Conservation (phyloP, 2,329 filamentous ascomycete genomes). For the Ophioceras dolichostomum region DNA sequence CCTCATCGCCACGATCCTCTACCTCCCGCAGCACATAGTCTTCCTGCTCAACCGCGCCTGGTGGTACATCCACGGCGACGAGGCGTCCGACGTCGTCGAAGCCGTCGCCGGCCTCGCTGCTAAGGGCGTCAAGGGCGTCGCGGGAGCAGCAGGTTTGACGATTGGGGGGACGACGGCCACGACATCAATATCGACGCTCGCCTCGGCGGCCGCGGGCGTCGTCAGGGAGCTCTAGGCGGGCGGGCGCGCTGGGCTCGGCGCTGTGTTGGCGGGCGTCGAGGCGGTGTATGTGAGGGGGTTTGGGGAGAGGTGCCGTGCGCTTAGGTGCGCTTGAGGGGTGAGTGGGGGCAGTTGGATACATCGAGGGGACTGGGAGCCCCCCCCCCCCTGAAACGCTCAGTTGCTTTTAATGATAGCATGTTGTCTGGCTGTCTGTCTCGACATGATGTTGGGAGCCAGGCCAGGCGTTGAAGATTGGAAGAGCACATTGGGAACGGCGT, state of each 20-base stretch:
- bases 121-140: conserved; percentile 25
- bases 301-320: no score
- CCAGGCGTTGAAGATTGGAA: no score
- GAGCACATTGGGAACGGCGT: no score
- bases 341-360: no score
- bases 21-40: conserved; percentile 83
- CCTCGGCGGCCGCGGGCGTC: conserved; percentile 11
- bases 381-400: no score
- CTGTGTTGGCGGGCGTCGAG: background rate
- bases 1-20: conserved; percentile 75
- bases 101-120: conserved; percentile 34
- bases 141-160: conserved; percentile 13
- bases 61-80: conserved; percentile 91
- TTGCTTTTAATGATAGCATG: no score
- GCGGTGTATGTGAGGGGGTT: no score
- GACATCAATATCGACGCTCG: conserved; percentile 15
- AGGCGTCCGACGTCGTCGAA: no score
- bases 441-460: no score
- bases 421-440: no score
- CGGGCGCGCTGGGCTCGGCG: background rate
- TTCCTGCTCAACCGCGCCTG: conserved; percentile 75
- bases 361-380: no score
- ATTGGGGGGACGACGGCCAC: conserved; percentile 5
- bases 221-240: conserved; percentile 24
- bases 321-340: no score